Evolutionary conservation across 148 eudicot species (phyloP).

Genomic region (Rhododendron henanense): DNA sequence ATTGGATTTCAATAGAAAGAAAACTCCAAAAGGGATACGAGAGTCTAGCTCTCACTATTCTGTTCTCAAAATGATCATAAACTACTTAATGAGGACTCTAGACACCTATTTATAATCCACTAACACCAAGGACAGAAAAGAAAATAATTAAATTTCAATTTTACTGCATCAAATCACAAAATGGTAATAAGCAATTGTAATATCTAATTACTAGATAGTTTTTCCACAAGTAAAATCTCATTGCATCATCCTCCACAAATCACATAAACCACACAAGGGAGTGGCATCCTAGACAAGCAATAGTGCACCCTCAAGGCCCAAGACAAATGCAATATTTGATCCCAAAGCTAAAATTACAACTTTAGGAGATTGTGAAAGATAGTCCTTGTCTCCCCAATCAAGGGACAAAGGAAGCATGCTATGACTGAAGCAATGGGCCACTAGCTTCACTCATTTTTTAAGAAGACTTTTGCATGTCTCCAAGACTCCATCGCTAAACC

Average conservation of each 20-base stretch:
- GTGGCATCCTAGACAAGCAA: background rate
- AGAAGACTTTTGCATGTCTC: background rate
- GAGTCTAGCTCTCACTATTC: background rate
- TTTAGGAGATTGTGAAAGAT: background rate
- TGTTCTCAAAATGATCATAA: background rate
- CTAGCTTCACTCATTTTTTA: background rate
- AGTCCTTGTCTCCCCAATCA: background rate
- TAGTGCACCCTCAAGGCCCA: background rate
- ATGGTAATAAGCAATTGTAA: background rate
- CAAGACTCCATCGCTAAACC: background rate
- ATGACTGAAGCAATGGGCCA: background rate
- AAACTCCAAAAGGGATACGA: background rate
- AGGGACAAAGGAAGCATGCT: background rate
- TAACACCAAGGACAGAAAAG: background rate
- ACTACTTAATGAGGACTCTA: background rate
- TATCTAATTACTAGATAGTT: background rate
- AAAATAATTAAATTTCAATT: background rate
- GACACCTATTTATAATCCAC: background rate
- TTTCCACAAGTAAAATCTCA: background rate
- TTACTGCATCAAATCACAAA: background rate
- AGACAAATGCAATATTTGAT: background rate
- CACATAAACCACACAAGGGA: background rate
- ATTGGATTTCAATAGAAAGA: background rate
- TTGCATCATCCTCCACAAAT: background rate
- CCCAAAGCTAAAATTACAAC: background rate